Evolutionary conservation across 768 basidiomycete genomes (phyloP).

Genomic region (Tremella mesenterica): DNA sequence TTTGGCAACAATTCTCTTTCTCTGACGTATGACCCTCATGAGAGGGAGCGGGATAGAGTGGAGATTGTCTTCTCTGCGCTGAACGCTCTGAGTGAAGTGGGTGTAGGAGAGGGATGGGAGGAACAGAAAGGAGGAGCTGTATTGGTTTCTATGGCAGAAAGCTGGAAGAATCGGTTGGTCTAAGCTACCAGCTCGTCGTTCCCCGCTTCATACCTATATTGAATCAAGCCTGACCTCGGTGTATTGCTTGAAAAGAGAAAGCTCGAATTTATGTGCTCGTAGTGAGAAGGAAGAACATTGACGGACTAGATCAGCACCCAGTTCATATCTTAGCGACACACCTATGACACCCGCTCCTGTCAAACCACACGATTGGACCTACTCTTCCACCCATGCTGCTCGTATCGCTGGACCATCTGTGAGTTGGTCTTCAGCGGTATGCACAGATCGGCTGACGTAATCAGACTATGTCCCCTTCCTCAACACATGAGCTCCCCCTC

Average conservation of each 20-base stretch:
- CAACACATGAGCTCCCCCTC: constrained; percentile 58
- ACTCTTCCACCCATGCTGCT: constrained; percentile 79
- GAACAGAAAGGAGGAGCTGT: constrained; percentile 79
- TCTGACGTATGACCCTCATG: constrained; percentile 52
- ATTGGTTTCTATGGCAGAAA: constrained; percentile 87
- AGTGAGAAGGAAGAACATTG: background rate
- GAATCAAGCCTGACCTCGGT: background rate
- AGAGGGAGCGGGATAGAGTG: background rate
- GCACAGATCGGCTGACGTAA: constrained; percentile 13
- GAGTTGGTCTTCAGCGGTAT: constrained; percentile 3
- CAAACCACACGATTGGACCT: constrained; percentile 97
- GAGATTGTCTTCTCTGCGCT: constrained; percentile 55
- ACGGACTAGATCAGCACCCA: constrained; percentile 1
- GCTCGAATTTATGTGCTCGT: background rate
- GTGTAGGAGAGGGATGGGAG: constrained; percentile 59
- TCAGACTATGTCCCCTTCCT: constrained; percentile 44
- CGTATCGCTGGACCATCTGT: constrained; percentile 25
- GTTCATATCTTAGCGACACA: constrained; percentile 25
- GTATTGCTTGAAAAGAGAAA: background rate
- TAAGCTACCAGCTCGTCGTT: background rate
- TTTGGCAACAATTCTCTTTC: constrained; percentile 75
- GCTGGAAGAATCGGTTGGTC: constrained; percentile 77
- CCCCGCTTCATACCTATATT: background rate
- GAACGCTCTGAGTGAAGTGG: constrained; percentile 60
- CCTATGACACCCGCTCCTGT: constrained; percentile 48